phyloP scores from a whole-genome alignment of 2,329 filamentous ascomycete species.

The Ascocoryne sarcoides region DNA sequence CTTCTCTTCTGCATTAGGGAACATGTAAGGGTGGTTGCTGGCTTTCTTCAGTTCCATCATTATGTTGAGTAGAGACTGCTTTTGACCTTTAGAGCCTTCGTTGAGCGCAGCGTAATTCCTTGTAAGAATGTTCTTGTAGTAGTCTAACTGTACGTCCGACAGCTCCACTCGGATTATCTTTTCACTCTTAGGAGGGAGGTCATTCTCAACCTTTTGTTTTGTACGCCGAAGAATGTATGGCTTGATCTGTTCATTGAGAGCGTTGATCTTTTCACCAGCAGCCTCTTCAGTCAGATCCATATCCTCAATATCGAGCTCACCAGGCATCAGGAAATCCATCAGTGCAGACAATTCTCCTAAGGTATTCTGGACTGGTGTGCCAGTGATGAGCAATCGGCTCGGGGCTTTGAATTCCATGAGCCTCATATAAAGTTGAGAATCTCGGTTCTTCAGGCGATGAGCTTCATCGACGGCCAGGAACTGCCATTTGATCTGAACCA shows the following conservation, averaged over 20 bases:
- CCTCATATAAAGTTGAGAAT: constrained; percentile 85
- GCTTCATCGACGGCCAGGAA: constrained; percentile 94
- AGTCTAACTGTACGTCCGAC: constrained; percentile 91
- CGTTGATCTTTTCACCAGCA: constrained; percentile 78
- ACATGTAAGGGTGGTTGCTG: constrained; percentile 98
- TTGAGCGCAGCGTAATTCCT: constrained; percentile 93
- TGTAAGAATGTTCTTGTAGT: constrained; percentile 98
- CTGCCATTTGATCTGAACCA: constrained; percentile 93
- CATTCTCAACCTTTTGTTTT: constrained; percentile 95
- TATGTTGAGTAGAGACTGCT: constrained; percentile 91
- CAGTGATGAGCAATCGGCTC: constrained; percentile 86
- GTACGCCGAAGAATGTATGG: constrained; percentile 93
- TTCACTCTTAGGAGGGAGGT: constrained; percentile 92
- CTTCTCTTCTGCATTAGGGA: constrained; percentile 84
- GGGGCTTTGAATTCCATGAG: constrained; percentile 80
- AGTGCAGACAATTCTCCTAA: constrained; percentile 84
- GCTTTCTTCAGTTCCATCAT: constrained; percentile 99
- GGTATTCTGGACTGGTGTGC: constrained; percentile 96
- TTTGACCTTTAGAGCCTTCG: constrained; percentile 81
- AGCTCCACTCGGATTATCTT: constrained; percentile 98
- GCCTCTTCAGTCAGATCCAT: constrained; percentile 75
- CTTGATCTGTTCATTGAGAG: constrained; percentile 77
- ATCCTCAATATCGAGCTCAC: constrained; percentile 81
- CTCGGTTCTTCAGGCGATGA: constrained; percentile 90
- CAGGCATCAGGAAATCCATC: constrained; percentile 96